These are phyloP conservation scores for Phytophthora boehmeriae DNA, from an alignment of 352 stramenopile genomes.

Conservation along the genomic window DNA sequence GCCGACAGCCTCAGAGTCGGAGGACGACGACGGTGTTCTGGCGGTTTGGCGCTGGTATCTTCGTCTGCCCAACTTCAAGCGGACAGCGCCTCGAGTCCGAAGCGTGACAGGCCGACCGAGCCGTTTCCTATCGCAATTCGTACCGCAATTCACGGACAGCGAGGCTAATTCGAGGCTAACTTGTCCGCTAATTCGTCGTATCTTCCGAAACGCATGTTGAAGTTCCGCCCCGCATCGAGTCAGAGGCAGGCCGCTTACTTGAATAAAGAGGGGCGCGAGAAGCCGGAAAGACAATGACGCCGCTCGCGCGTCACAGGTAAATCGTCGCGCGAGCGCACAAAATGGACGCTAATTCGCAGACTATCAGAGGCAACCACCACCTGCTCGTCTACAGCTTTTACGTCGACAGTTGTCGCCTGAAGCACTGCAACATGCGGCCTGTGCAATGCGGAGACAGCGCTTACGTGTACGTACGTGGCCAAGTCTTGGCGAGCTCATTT, in stretches of 20 bases:
- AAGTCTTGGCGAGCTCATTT: too few species aligned
- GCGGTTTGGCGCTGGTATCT: neutral
- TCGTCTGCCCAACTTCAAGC: slow-evolving; percentile 24
- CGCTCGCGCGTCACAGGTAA: neutral
- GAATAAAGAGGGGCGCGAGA: neutral
- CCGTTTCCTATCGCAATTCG: neutral
- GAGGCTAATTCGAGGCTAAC: neutral
- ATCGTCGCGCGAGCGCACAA: neutral
- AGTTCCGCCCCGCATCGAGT: slow-evolving; percentile 15
- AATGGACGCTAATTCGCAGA: neutral
- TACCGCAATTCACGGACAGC: neutral
- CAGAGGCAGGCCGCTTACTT: neutral
- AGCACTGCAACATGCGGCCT: neutral
- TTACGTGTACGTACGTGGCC: too few species aligned
- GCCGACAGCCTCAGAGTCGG: too few species aligned
- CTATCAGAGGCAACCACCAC: neutral
- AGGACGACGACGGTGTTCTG: neutral
- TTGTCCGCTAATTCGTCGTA: slow-evolving; percentile 5
- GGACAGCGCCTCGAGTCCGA: too few species aligned
- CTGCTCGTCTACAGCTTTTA: slow-evolving; percentile 1
- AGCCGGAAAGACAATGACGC: neutral
- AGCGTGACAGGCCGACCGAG: neutral
- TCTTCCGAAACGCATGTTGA: slow-evolving; percentile 40
- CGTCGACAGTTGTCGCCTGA: neutral
- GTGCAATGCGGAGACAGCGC: too few species aligned